Evolutionary conservation across 106 monocot genomes (phyloP).

Genomic region (Acorus gramineus): DNA sequence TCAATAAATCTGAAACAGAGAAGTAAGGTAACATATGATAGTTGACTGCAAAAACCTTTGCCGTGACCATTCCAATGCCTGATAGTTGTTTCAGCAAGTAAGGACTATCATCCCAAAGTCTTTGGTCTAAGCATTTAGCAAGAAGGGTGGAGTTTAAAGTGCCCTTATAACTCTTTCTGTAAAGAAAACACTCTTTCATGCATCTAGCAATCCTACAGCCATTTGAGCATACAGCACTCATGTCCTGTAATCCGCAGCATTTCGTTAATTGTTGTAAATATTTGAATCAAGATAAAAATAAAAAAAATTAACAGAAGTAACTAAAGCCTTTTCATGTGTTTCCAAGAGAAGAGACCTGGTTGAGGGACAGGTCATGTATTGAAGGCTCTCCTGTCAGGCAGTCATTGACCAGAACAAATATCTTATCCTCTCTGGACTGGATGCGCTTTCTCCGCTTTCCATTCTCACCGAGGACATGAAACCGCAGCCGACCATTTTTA

Average conservation of each 20-base stretch:
- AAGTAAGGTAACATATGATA: not conserved
- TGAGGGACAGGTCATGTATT: slow-evolving; percentile 79
- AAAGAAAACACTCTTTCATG: slow-evolving; percentile 90
- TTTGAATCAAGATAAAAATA: slow-evolving; percentile 1
- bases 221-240: slow-evolving; percentile 68
- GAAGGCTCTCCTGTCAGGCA: slow-evolving; percentile 86
- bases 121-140: slow-evolving; percentile 77
- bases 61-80: slow-evolving; percentile 98
- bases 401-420: slow-evolving; percentile 86
- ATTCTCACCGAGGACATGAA: slow-evolving; percentile 70
- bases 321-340: not conserved
- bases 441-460: slow-evolving; percentile 89
- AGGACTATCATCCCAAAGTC: slow-evolving; percentile 79
- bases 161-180: slow-evolving; percentile 76
- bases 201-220: slow-evolving; percentile 91
- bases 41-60: slow-evolving; percentile 45
- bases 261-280: slow-evolving; percentile 2
- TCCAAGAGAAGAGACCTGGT: slow-evolving; percentile 43
- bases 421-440: slow-evolving; percentile 88
- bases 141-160: slow-evolving; percentile 62
- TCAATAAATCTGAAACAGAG: not conserved
- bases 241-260: slow-evolving; percentile 31
- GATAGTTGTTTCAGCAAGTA: slow-evolving; percentile 86
- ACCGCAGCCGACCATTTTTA: slow-evolving; percentile 63
- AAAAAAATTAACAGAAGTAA: slow-evolving; percentile 1